Conservation (phyloP, 495 filamentous ascomycete genomes). For the Podospora australis region DNA sequence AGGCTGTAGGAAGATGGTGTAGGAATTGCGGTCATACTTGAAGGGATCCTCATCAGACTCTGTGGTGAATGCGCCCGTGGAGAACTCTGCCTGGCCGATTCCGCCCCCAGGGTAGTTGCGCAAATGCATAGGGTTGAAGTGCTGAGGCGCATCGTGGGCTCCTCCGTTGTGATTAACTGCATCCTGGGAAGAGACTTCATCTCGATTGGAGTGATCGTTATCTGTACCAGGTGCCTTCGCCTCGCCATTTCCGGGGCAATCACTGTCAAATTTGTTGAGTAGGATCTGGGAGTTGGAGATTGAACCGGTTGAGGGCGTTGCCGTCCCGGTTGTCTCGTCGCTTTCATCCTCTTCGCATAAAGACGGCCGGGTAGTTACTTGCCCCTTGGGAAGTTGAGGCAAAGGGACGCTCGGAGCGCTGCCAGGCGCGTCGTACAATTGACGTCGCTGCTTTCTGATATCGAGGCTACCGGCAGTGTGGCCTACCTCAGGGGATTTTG, state of each 20-base stretch:
- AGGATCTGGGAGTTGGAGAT: constrained; percentile 2
- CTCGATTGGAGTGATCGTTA: not conserved
- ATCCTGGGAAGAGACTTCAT: not conserved
- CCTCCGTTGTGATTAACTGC: not conserved
- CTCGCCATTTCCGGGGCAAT: not conserved
- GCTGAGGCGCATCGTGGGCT: not conserved
- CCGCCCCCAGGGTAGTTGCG: not conserved
- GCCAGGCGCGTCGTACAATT: constrained; percentile 1
- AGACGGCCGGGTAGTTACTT: not conserved
- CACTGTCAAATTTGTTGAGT: not conserved
- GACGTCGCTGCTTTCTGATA: not conserved
- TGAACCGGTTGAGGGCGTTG: not conserved
- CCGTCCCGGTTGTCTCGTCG: not conserved
- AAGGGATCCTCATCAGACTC: constrained; percentile 30
- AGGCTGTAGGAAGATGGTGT: constrained; percentile 19
- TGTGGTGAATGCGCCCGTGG: constrained; percentile 8
- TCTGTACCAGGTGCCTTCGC: not conserved
- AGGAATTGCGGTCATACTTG: constrained; percentile 23
- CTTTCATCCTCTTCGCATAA: not conserved
- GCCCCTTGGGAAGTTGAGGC: constrained; percentile 1
- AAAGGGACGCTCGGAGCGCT: constrained; percentile 6
- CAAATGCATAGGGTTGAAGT: not conserved
- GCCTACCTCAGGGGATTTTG: not conserved
- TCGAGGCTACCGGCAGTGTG: not conserved
- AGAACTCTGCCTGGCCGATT: constrained; percentile 1